Evolutionary conservation across 495 filamentous ascomycete genomes (phyloP).

Genomic region (Podospora appendiculata): DNA sequence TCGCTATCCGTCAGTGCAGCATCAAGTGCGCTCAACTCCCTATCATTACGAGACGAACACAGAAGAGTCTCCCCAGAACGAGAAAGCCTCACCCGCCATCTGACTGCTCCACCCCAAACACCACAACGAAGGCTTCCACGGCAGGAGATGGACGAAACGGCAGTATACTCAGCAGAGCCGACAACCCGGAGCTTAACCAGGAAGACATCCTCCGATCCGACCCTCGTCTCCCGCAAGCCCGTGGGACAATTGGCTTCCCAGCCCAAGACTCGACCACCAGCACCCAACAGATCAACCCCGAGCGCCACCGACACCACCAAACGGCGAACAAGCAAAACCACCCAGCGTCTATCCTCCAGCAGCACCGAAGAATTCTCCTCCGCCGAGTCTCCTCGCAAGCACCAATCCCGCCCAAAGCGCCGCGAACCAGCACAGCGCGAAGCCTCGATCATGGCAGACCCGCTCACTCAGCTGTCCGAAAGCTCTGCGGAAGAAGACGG

Average conservation of each 20-base stretch:
- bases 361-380: slow-evolving; percentile 11
- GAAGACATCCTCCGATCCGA: slow-evolving; percentile 12
- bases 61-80: slow-evolving; percentile 4
- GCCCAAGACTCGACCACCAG: background rate
- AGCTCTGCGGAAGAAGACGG: slow-evolving; percentile 13
- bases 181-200: background rate
- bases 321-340: slow-evolving; percentile 1
- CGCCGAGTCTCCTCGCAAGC: background rate
- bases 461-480: slow-evolving; percentile 6
- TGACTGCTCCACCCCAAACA: slow-evolving; percentile 9
- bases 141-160: slow-evolving; percentile 4
- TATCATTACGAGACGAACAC: slow-evolving; percentile 18
- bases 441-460: slow-evolving; percentile 9
- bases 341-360: slow-evolving; percentile 6
- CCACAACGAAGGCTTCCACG: slow-evolving; percentile 7
- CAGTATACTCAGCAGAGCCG: background rate
- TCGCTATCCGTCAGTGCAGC: slow-evolving; percentile 39
- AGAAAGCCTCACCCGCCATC: slow-evolving; percentile 5
- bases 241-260: slow-evolving; percentile 2
- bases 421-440: slow-evolving; percentile 4
- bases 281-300: background rate
- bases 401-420: background rate
- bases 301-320: background rate
- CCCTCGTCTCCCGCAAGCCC: slow-evolving; percentile 8
- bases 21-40: slow-evolving; percentile 35